Evolutionary conservation across 2,329 filamentous ascomycete species (phyloP).

Genomic region (Nectriaceae sp.): DNA sequence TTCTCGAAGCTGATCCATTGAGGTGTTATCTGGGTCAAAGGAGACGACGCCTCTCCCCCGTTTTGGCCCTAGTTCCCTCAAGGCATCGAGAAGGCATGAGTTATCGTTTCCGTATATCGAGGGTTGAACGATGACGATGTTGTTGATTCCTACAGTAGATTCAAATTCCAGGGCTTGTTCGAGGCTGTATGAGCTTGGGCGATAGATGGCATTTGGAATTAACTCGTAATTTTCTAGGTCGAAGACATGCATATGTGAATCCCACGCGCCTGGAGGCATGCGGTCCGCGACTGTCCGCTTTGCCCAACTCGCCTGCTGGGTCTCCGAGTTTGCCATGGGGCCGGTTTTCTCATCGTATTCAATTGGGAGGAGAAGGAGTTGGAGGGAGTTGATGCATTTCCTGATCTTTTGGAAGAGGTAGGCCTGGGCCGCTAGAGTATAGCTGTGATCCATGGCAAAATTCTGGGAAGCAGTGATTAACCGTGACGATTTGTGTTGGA

Average conservation of each 20-base stretch:
- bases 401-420: background rate
- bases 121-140: constrained; percentile 62
- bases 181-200: constrained; percentile 50
- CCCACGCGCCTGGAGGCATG: constrained; percentile 54
- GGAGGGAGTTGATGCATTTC: background rate
- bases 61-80: constrained; percentile 48
- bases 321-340: constrained; percentile 5
- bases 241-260: constrained; percentile 65
- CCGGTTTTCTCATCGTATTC: background rate
- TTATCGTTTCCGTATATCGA: constrained; percentile 65
- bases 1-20: constrained; percentile 39
- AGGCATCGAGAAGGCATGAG: constrained; percentile 56
- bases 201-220: constrained; percentile 50
- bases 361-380: background rate
- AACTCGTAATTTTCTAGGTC: constrained; percentile 54
- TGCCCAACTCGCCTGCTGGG: background rate
- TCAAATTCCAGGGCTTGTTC: constrained; percentile 54
- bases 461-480: background rate
- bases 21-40: constrained; percentile 50
- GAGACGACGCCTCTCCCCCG: constrained; percentile 57
- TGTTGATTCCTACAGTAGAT: constrained; percentile 49
- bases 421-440: background rate
- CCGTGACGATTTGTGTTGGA: background rate
- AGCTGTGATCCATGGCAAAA: too few relatives aligned
- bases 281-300: constrained; percentile 11